phyloP scores from a whole-genome alignment of 257 asterid species.

The Penstemon eatonii region DNA sequence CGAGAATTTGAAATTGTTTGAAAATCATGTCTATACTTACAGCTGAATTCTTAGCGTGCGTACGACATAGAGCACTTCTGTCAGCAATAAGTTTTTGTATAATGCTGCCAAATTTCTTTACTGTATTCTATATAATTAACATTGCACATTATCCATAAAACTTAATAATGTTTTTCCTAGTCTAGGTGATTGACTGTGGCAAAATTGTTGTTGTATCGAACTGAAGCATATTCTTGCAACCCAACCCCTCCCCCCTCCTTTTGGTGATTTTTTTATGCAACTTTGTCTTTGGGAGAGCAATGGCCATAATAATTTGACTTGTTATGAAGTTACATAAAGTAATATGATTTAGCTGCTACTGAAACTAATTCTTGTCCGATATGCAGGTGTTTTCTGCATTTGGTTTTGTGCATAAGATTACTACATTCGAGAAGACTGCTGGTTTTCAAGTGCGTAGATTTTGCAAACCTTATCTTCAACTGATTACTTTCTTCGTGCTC shows the following conservation, averaged over 20 bases:
- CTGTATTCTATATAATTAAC: background rate
- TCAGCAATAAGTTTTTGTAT: constrained; percentile 17
- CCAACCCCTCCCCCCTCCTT: background rate
- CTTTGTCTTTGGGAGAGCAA: constrained; percentile 1
- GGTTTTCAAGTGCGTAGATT: constrained; percentile 76
- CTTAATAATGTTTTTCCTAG: background rate
- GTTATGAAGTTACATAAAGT: background rate
- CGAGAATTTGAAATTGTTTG: background rate
- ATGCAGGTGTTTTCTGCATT: constrained; percentile 88
- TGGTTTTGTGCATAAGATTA: constrained; percentile 88
- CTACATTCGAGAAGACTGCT: constrained; percentile 96
- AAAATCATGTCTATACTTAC: constrained; percentile 11
- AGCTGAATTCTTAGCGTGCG: constrained; percentile 14
- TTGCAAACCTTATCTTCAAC: constrained; percentile 7
- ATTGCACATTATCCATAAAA: constrained; percentile 5
- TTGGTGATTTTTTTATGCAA: constrained; percentile 9
- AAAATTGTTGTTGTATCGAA: background rate
- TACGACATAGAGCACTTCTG: background rate
- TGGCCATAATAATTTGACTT: background rate
- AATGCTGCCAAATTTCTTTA: background rate
- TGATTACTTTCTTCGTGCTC: background rate
- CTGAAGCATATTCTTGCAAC: background rate
- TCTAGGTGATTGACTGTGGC: background rate
- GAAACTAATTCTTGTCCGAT: constrained; percentile 22
- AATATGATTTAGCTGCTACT: constrained; percentile 21